Conservation (phyloP, 176 grass and related monocot species). For the Areca catechu region DNA sequence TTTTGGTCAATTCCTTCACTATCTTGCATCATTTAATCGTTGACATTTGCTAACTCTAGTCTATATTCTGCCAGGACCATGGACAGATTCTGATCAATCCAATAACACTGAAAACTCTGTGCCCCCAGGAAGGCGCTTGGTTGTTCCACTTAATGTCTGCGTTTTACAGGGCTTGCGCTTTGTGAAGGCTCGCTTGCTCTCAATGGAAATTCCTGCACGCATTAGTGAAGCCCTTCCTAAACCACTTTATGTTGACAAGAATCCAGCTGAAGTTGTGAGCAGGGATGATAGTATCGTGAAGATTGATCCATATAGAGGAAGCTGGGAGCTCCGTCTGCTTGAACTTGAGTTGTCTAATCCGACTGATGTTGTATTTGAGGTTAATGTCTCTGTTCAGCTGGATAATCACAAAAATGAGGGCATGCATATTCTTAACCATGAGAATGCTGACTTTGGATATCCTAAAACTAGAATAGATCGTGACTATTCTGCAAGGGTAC, state of each 20-base stretch:
- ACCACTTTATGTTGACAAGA: conserved; percentile 24
- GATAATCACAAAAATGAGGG: conserved; percentile 32
- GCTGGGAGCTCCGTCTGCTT: conserved; percentile 80
- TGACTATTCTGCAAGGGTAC: conserved; percentile 87
- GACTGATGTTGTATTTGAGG: conserved; percentile 94
- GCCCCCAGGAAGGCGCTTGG: conserved; percentile 76
- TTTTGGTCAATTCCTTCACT: too few relatives aligned
- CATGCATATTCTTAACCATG: conserved; percentile 15
- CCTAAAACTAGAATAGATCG: conserved; percentile 91
- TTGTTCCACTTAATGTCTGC: conserved; percentile 85
- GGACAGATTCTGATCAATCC: conserved; percentile 19
- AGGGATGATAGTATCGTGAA: conserved; percentile 45
- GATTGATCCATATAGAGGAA: conserved; percentile 86
- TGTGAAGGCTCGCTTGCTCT: conserved; percentile 73
- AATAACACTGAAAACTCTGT: conserved; percentile 27
- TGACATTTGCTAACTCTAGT: not conserved
- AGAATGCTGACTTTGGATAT: conserved; percentile 34
- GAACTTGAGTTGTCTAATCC: conserved; percentile 94
- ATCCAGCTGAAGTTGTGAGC: conserved; percentile 26
- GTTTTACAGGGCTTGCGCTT: conserved; percentile 85
- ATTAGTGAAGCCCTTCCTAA: conserved; percentile 39
- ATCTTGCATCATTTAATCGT: too few relatives aligned
- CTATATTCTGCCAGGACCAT: conserved; percentile 46
- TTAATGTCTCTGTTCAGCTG: conserved; percentile 67
- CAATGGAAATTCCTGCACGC: conserved; percentile 89